phyloP scores from a whole-genome alignment of 2,329 filamentous ascomycete species.

The Bisporella sp. region DNA sequence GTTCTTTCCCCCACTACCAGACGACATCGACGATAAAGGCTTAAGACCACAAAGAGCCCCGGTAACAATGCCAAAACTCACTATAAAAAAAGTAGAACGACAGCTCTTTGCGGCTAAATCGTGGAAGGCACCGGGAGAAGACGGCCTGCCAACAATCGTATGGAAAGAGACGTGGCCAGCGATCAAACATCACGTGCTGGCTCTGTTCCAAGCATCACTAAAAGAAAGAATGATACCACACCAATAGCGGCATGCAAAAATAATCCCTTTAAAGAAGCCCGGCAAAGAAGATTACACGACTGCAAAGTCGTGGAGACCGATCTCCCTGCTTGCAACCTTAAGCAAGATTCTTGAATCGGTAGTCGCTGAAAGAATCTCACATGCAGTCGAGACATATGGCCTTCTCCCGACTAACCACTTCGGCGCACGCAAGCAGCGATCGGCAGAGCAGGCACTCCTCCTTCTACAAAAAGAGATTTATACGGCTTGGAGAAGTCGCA shows the following conservation, averaged over 20 bases:
- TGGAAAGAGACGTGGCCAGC: not conserved
- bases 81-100: conserved; percentile 1
- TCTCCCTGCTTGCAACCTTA: not conserved
- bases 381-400: not conserved
- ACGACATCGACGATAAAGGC: conserved; percentile 1
- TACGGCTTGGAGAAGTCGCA: too few species aligned
- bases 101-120: conserved; percentile 1
- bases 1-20: conserved; percentile 3
- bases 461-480: too few species aligned
- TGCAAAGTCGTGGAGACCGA: conserved; percentile 16
- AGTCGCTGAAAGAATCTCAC: not conserved
- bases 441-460: too few species aligned
- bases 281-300: conserved; percentile 21
- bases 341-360: not conserved
- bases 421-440: too few species aligned
- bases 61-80: conserved; percentile 1
- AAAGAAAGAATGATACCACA: conserved; percentile 7
- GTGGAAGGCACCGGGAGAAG: conserved; percentile 2
- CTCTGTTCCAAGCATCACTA: not conserved
- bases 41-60: conserved; percentile 1
- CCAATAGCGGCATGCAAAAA: conserved; percentile 22
- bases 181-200: not conserved
- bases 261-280: conserved; percentile 25
- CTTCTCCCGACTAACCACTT: too few species aligned
- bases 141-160: not conserved